phyloP scores from a whole-genome alignment of 2,329 filamentous ascomycete species.

The Cucurbitaria berberidis region DNA sequence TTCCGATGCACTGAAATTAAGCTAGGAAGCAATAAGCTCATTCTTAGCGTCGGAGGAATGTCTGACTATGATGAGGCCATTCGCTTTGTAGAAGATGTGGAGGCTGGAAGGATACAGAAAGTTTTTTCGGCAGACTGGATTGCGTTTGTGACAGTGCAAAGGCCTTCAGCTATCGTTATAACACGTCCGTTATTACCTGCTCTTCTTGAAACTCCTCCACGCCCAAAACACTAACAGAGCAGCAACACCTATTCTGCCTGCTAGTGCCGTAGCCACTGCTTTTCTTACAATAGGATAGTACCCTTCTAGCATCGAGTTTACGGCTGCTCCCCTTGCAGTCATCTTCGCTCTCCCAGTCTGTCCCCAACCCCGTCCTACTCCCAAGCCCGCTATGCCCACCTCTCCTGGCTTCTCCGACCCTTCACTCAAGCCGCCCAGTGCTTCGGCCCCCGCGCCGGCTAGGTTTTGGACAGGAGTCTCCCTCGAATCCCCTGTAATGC shows the following conservation, averaged over 20 bases:
- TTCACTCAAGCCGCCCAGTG: slow-evolving; percentile 25
- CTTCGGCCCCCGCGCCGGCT: slow-evolving; percentile 28
- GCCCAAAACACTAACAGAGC: slow-evolving; percentile 27
- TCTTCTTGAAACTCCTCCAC: slow-evolving; percentile 25
- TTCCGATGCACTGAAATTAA: neutral
- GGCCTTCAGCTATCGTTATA: neutral
- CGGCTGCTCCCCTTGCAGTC: slow-evolving; percentile 49
- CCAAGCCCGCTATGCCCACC: slow-evolving; percentile 54
- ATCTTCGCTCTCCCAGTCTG: slow-evolving; percentile 45
- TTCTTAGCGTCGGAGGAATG: neutral
- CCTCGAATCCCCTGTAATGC: slow-evolving; percentile 11
- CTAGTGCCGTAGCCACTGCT: slow-evolving; percentile 54
- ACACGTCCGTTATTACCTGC: neutral
- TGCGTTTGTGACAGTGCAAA: neutral
- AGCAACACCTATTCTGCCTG: slow-evolving; percentile 43
- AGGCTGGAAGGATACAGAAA: neutral
- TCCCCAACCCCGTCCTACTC: slow-evolving; percentile 51
- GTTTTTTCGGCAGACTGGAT: neutral
- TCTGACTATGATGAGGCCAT: neutral
- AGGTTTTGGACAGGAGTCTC: slow-evolving; percentile 34
- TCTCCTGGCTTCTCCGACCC: slow-evolving; percentile 46
- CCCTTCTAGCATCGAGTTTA: slow-evolving; percentile 58
- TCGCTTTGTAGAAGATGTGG: neutral
- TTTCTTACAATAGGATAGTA: slow-evolving; percentile 59
- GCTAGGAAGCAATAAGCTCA: neutral